Evolutionary conservation across 2,329 filamentous ascomycete genomes (phyloP).

Genomic region (Xylariomycetidae sp.): DNA sequence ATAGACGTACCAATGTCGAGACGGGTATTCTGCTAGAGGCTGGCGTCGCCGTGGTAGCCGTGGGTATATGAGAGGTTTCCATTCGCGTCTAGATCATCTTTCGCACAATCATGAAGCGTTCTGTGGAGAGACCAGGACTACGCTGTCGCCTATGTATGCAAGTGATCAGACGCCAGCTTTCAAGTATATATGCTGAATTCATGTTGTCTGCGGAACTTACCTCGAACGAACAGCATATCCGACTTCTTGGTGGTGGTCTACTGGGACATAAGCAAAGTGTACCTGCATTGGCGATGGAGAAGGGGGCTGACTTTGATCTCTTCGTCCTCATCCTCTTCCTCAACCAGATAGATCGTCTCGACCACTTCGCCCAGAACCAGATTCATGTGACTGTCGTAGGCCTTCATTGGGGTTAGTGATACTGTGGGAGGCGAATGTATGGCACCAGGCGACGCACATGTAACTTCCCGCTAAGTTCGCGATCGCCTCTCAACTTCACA

Average conservation of each 20-base stretch:
- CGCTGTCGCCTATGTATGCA: conserved; percentile 55
- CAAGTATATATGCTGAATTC: too few species aligned
- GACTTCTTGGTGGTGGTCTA: conserved; percentile 95
- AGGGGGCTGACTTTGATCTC: conserved; percentile 57
- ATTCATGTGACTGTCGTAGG: conserved; percentile 98
- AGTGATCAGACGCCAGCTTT: conserved; percentile 19
- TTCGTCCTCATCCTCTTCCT: conserved; percentile 80
- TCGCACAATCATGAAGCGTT: conserved; percentile 38
- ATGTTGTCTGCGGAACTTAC: conserved; percentile 54
- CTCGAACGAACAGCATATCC: conserved; percentile 97
- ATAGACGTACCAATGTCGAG: too few species aligned
- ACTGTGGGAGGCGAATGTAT: not conserved
- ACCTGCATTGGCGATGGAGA: conserved; percentile 1
- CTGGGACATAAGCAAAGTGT: conserved; percentile 29
- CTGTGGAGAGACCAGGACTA: conserved; percentile 65
- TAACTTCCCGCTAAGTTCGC: conserved; percentile 89
- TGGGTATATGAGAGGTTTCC: too few species aligned
- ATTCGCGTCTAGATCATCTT: too few species aligned
- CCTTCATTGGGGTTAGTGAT: conserved; percentile 50
- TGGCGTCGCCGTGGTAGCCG: too few species aligned
- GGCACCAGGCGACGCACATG: conserved; percentile 70
- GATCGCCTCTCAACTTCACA: conserved; percentile 92
- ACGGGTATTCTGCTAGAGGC: too few species aligned
- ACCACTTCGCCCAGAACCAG: conserved; percentile 92
- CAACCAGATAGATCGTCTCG: conserved; percentile 91